Evolutionary conservation across 208 protist species (phyloP).

Genomic region (Trypanosoma lewisi): DNA sequence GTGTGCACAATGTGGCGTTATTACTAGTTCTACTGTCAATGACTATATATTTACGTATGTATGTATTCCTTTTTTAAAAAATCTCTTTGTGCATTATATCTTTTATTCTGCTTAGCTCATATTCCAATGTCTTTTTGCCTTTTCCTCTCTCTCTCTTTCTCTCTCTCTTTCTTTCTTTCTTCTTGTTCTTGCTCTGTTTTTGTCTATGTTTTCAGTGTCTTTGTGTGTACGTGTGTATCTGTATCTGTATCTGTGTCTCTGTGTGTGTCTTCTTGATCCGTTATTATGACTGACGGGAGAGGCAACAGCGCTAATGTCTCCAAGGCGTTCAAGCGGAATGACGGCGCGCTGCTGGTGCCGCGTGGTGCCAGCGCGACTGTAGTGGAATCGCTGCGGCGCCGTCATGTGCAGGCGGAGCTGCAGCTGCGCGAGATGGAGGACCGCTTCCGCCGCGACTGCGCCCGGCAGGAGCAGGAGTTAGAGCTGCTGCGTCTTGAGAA

Average conservation of each 20-base stretch:
- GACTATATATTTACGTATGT: too few relatives aligned
- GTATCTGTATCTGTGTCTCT: not conserved
- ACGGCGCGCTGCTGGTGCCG: not conserved
- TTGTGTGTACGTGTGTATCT: constrained; percentile 13
- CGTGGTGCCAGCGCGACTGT: constrained; percentile 5
- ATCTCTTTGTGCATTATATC: too few relatives aligned
- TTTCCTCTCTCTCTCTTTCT: constrained; percentile 2
- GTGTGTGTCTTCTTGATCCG: not conserved
- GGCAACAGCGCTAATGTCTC: not conserved
- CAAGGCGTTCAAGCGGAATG: not conserved
- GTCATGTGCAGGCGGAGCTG: constrained; percentile 60
- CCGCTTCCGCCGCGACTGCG: constrained; percentile 47
- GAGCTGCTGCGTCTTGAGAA: constrained; percentile 58
- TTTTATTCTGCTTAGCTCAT: too few relatives aligned
- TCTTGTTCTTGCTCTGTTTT: constrained; percentile 1
- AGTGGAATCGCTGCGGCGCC: constrained; percentile 51
- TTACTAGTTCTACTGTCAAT: too few relatives aligned
- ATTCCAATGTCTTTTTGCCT: too few relatives aligned
- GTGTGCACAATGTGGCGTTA: too few relatives aligned
- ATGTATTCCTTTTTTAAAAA: too few relatives aligned
- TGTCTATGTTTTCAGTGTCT: not conserved
- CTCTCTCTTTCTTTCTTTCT: constrained; percentile 5
- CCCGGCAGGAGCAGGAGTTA: constrained; percentile 70
- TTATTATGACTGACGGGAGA: not conserved
- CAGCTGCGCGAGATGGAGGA: constrained; percentile 75